Conservation (phyloP, 495 filamentous ascomycete species). For the Daldinia decipiens region DNA sequence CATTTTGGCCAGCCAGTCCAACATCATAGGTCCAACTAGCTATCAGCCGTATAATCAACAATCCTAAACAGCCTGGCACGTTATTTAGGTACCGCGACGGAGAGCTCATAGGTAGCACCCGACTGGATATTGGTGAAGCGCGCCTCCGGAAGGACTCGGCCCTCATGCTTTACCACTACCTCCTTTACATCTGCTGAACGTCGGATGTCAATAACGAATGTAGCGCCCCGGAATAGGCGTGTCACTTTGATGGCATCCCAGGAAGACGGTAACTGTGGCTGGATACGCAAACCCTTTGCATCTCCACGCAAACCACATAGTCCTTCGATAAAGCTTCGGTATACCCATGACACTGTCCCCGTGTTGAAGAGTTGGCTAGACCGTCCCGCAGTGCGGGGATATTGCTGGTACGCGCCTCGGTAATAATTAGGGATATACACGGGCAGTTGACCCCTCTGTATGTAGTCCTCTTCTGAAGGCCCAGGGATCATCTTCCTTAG, state of each 20-base stretch:
- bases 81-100: constrained; percentile 50
- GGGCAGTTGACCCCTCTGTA: constrained; percentile 64
- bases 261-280: constrained; percentile 59
- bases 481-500: constrained; percentile 65
- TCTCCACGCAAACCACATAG: constrained; percentile 64
- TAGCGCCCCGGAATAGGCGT: constrained; percentile 62
- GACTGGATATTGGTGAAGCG: constrained; percentile 52
- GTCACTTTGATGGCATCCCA: constrained; percentile 62
- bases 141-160: constrained; percentile 49
- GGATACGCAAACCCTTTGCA: constrained; percentile 55
- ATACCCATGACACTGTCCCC: constrained; percentile 65
- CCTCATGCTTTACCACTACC: constrained; percentile 52
- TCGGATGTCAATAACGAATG: constrained; percentile 58
- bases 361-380: constrained; percentile 68
- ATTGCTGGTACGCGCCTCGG: constrained; percentile 61
- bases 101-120: constrained; percentile 55
- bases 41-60: background rate
- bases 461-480: constrained; percentile 60
- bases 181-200: constrained; percentile 54
- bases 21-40: background rate
- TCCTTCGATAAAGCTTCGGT: constrained; percentile 64
- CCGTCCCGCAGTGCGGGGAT: constrained; percentile 63
- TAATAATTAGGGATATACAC: constrained; percentile 69
- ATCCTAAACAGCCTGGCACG: background rate
- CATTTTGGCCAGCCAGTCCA: background rate